Percentiles rank a stretch among this genome's conserved stretches.
Evolutionary conservation across 345 rosid genomes (phyloP).

Genomic region (Arabis hirsuta): DNA sequence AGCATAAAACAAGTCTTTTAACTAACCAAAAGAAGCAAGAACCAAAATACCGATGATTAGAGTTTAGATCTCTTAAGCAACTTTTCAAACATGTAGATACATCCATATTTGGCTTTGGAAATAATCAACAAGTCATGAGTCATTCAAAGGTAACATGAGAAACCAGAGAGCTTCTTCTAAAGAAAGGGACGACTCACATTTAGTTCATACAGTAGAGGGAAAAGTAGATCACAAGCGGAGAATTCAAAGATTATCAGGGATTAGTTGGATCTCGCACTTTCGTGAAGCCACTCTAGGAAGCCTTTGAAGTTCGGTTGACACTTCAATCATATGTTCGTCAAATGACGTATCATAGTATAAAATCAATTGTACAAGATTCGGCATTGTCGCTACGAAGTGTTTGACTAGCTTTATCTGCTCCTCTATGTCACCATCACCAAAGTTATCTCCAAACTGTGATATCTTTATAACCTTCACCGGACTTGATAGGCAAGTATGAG

Average conservation of each 20-base stretch:
- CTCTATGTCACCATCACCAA: conserved; percentile 4
- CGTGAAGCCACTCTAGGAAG: conserved; percentile 17
- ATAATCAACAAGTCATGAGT: no score
- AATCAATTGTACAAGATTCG: conserved; percentile 24
- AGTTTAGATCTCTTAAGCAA: no score
- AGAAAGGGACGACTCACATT: background rate
- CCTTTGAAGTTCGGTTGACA: conserved; percentile 14
- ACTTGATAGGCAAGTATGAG: conserved; percentile 13
- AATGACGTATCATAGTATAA: background rate
- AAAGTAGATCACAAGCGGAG: background rate
- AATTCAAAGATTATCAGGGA: background rate
- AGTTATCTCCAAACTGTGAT: background rate
- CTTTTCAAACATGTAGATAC: no score
- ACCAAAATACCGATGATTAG: no score
- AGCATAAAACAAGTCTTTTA: no score
- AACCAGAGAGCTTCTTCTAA: conserved; percentile 1
- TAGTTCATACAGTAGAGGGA: background rate
- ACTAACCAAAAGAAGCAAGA: no score
- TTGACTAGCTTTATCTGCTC: conserved; percentile 18
- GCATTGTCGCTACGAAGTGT: conserved; percentile 26
- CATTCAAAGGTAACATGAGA: no score
- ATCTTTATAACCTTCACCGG: conserved; percentile 17
- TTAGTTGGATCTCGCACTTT: conserved; percentile 23
- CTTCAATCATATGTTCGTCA: conserved; percentile 19
- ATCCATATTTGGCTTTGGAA: no score